These are phyloP conservation scores for Saccharum hybrid DNA, from an alignment of 202 grass and related monocot genomes.

Conservation along the genomic window DNA sequence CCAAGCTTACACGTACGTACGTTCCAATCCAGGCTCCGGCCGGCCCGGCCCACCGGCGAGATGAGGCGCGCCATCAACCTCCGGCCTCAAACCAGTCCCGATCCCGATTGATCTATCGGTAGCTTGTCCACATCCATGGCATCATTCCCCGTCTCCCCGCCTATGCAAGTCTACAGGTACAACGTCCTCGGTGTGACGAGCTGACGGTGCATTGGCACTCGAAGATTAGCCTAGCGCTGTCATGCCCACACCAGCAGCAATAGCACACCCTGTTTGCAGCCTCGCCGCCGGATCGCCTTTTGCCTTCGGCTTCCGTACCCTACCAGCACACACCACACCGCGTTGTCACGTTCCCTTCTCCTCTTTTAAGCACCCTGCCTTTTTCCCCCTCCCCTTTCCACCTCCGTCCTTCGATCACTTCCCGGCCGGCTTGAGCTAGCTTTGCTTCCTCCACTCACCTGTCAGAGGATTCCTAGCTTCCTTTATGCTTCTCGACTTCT, in stretches of 20 bases:
- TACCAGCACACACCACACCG: conserved; percentile 30
- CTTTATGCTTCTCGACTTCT: not conserved
- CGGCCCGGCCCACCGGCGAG: not conserved
- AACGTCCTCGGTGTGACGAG: not conserved
- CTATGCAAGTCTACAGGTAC: not conserved
- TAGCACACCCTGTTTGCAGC: not conserved
- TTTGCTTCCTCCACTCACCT: conserved; percentile 33
- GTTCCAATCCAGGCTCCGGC: conserved; percentile 6
- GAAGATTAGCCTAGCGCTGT: not conserved
- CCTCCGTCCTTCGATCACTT: conserved; percentile 13
- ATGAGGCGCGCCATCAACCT: not conserved
- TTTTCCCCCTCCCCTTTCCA: conserved; percentile 40
- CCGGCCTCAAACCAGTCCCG: not conserved
- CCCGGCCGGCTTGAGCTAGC: not conserved
- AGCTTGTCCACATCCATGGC: conserved; percentile 19
- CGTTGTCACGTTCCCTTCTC: conserved; percentile 30
- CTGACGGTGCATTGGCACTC: not conserved
- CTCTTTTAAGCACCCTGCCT: conserved; percentile 35
- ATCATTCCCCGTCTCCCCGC: not conserved
- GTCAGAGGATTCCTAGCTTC: conserved; percentile 27
- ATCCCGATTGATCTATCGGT: conserved; percentile 15
- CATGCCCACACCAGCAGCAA: not conserved
- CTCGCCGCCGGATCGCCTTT: conserved; percentile 41
- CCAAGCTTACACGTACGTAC: conserved; percentile 22
- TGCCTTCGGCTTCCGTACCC: conserved; percentile 25